phyloP scores from a whole-genome alignment of 176 grass and related monocot species.

The Oryza meridionalis region DNA sequence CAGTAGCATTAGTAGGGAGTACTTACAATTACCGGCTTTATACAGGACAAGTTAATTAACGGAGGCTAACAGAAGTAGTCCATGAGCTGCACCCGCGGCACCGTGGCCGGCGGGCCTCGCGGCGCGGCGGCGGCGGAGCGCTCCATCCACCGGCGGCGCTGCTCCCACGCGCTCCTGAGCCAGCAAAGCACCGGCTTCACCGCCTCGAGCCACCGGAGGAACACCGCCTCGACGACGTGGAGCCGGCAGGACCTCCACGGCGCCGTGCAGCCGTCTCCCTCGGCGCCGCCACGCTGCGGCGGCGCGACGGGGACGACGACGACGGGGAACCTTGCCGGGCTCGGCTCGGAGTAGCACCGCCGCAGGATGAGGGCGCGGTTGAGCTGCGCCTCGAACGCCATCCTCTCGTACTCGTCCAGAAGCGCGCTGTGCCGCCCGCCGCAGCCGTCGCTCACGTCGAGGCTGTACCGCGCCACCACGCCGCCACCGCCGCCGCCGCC shows the following conservation, averaged over 20 bases:
- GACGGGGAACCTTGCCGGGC: constrained; percentile 47
- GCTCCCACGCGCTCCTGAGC: constrained; percentile 46
- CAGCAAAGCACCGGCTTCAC: constrained; percentile 37
- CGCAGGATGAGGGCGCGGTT: constrained; percentile 78
- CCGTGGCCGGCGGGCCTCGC: background rate
- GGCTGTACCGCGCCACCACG: constrained; percentile 49
- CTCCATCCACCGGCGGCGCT: constrained; percentile 6
- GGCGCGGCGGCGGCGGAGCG: background rate
- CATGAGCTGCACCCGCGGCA: constrained; percentile 38
- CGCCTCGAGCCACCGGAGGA: constrained; percentile 37
- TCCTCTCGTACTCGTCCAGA: constrained; percentile 79
- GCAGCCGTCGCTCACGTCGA: constrained; percentile 61
- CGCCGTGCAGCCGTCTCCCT: background rate
- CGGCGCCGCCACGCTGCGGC: background rate
- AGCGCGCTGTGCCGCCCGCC: constrained; percentile 60
- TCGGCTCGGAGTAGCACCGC: constrained; percentile 73
- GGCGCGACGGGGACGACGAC: background rate
- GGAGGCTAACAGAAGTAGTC: constrained; percentile 41
- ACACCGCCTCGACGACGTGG: constrained; percentile 26
- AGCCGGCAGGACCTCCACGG: constrained; percentile 23
- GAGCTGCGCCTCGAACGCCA: constrained; percentile 66
- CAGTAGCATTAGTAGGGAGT: background rate
- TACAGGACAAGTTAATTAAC: too few relatives aligned
- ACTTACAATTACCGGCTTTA: too few relatives aligned
- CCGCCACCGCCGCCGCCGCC: background rate